Evolutionary conservation across 75 land plant genomes (phyloP), one percentile per base, ranked within the genome.

Genomic region (Adiantum capillusveneris): DNA sequence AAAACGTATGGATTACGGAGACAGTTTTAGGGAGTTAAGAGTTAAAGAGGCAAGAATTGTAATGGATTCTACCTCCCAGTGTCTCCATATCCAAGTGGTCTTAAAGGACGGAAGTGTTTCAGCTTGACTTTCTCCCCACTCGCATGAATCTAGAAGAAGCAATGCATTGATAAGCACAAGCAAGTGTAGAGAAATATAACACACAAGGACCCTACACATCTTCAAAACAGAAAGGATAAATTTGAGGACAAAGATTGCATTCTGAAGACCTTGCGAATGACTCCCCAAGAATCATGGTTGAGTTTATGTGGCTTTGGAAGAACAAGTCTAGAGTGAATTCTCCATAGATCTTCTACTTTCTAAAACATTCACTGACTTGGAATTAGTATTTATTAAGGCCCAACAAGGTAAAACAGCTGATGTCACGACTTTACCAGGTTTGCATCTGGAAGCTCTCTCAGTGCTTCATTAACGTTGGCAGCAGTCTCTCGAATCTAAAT

Each of bases 21-120:
- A n/a, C n/a, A n/a, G n/a, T n/a, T n/a, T n/a, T n/a, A n/a, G n/a
- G n/a, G n/a, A n/a, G n/a, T n/a, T n/a, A n/a, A n/a, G n/a, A n/a
- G n/a, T n/a, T n/a, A n/a, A n/a, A n/a, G 25, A 51, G 19, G 53
- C 11, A 19, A 19, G 25, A 51, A 19, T 24, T 19, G n/a, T 24
- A n/a, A n/a, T n/a, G n/a, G n/a, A n/a, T 55, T 11, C 16, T 55
- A 91, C 97, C 92, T 92, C 53, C 98, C 94, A 44, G 98, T 93
- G 52, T 93, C 98, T 56, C 98, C 98, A 71, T 78, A 88, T 34
- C 98, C 94, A 65, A 93, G 78, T 11, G 88, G 82, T 46, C 81
- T 88, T 42, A 93, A 46, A 16, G 98, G 98, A 52, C 71, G 73
- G 51, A 93, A 93, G 72, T 93, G 90, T 55, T 85, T 82, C 57